Evolutionary conservation across 345 rosid species (phyloP).

Genomic region (Salix purpurea): DNA sequence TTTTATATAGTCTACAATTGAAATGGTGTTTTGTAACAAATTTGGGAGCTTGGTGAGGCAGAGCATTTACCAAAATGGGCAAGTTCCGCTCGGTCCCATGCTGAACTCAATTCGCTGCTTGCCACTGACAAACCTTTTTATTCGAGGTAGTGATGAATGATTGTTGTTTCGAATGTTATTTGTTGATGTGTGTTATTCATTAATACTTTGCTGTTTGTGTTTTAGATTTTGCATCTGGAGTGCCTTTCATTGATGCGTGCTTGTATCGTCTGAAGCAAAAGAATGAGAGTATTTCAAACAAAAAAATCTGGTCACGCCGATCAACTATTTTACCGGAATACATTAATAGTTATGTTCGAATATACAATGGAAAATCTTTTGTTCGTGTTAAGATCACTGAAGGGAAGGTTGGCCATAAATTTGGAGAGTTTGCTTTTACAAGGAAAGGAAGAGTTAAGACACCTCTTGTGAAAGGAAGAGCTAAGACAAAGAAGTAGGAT

Average conservation of each 20-base stretch:
- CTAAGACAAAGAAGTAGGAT: background rate
- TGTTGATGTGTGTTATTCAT: too few relatives aligned
- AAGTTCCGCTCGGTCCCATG: constrained; percentile 35
- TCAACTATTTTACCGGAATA: constrained; percentile 43
- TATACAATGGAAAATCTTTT: constrained; percentile 44
- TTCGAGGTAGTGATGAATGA: constrained; percentile 54
- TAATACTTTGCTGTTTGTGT: too few relatives aligned
- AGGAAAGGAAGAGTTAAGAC: constrained; percentile 21
- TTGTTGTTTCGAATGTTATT: too few relatives aligned
- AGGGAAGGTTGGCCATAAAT: constrained; percentile 49
- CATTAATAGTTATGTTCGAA: constrained; percentile 29
- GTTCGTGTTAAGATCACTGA: constrained; percentile 50
- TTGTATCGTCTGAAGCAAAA: constrained; percentile 28
- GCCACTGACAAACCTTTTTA: constrained; percentile 55
- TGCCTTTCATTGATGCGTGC: constrained; percentile 33
- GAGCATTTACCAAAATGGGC: constrained; percentile 34
- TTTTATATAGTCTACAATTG: too few relatives aligned
- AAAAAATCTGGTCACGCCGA: constrained; percentile 39
- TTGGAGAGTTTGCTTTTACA: constrained; percentile 48
- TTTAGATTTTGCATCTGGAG: too few relatives aligned
- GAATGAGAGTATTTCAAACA: constrained; percentile 20
- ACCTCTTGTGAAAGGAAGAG: background rate
- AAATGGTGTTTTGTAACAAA: constrained; percentile 64
- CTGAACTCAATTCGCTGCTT: constrained; percentile 50
- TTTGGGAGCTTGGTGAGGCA: constrained; percentile 52